phyloP scores from a whole-genome alignment of 2,329 filamentous ascomycete genomes.

The Botrytis porri region DNA sequence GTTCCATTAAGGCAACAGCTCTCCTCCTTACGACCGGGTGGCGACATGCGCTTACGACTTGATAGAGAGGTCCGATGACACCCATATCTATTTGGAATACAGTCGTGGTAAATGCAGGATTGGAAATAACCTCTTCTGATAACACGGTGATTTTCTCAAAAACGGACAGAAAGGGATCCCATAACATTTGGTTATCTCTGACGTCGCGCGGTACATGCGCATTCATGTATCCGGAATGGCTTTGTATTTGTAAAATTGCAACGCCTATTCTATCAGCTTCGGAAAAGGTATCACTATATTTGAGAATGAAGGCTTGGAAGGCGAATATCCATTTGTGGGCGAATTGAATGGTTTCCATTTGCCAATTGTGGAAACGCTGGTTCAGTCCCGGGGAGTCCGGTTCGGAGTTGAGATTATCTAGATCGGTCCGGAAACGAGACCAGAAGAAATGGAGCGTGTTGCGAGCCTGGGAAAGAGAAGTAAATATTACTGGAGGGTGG shows the following conservation, averaged over 20 bases:
- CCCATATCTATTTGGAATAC: conserved; percentile 38
- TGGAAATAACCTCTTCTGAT: conserved; percentile 37
- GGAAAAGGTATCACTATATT: conserved; percentile 46
- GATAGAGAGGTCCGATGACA: conserved; percentile 60
- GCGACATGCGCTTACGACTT: conserved; percentile 58
- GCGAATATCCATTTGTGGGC: conserved; percentile 54
- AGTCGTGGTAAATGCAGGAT: background rate
- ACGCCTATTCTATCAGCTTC: conserved; percentile 53
- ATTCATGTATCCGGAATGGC: conserved; percentile 43
- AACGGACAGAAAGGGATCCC: conserved; percentile 51
- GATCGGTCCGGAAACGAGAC: conserved; percentile 9
- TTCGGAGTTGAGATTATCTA: conserved; percentile 40
- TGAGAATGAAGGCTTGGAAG: conserved; percentile 53
- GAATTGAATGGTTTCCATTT: conserved; percentile 45
- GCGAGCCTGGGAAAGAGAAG: conserved; percentile 51
- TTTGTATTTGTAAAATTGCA: conserved; percentile 57
- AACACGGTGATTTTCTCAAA: conserved; percentile 55
- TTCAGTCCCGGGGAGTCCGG: conserved; percentile 44
- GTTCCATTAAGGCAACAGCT: conserved; percentile 55
- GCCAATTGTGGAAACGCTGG: conserved; percentile 16
- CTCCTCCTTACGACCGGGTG: conserved; percentile 50
- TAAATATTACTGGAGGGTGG: conserved; percentile 39
- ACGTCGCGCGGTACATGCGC: background rate
- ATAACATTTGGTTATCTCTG: conserved; percentile 44
- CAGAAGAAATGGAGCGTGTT: conserved; percentile 55